Percentiles rank a stretch among this genome's conserved stretches.
Evolutionary conservation across 1,284 basidiomycete genomes (phyloP).

Genomic region (Heimioporus punctisporus): DNA sequence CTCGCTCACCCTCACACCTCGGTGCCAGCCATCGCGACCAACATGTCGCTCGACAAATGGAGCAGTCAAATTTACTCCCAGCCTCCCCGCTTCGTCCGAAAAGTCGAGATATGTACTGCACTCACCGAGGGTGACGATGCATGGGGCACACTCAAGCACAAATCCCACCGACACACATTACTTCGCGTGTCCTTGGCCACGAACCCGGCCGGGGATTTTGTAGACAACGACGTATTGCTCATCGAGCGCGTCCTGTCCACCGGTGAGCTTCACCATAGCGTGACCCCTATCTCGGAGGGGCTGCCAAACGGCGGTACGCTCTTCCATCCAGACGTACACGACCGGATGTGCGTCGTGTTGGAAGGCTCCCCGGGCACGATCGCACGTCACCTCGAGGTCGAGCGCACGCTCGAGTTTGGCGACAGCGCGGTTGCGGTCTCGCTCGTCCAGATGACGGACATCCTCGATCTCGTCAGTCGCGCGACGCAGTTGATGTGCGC

Average conservation of each 20-base stretch:
- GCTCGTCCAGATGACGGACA: neutral
- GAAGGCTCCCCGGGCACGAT: neutral
- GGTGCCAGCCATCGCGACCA: neutral
- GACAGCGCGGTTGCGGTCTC: neutral
- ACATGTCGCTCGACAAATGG: slow-evolving; percentile 4
- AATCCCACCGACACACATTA: slow-evolving; percentile 7
- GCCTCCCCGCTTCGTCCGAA: slow-evolving; percentile 1
- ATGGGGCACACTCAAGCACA: neutral
- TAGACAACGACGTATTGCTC: slow-evolving; percentile 3
- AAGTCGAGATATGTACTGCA: slow-evolving; percentile 15
- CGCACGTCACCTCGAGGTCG: slow-evolving; percentile 5
- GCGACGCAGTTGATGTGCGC: neutral
- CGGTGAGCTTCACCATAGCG: slow-evolving; percentile 8
- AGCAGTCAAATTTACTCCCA: neutral
- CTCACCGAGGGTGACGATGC: neutral
- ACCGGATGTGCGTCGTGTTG: slow-evolving; percentile 6
- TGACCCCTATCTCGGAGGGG: slow-evolving; percentile 7
- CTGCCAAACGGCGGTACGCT: neutral
- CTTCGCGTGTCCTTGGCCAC: slow-evolving; percentile 4
- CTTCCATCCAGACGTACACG: slow-evolving; percentile 11
- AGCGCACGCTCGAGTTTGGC: slow-evolving; percentile 8
- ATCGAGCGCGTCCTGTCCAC: slow-evolving; percentile 17
- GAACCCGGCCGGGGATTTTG: accelerated
- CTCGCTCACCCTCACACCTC: too few relatives aligned
- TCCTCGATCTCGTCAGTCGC: neutral